Evolutionary conservation across 2,329 filamentous ascomycete species (phyloP).

Genomic region (Bimuria novae-zelandiae): DNA sequence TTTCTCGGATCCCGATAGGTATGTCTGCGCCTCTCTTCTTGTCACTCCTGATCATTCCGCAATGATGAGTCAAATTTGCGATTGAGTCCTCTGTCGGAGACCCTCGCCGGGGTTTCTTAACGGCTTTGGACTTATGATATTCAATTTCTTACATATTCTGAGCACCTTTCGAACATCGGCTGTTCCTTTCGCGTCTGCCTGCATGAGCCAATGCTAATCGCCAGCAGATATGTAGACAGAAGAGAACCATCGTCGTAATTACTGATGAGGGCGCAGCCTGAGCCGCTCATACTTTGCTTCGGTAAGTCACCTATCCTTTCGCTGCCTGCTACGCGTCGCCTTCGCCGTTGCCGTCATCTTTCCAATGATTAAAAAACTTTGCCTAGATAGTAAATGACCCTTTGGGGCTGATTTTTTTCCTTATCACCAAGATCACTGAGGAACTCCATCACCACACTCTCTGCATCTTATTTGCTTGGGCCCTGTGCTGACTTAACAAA

Average conservation of each 20-base stretch:
- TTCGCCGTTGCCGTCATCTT: conserved; percentile 23
- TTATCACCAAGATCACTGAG: conserved; percentile 73
- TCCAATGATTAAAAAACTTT: conserved; percentile 69
- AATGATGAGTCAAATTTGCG: conserved; percentile 99
- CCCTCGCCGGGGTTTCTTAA: conserved; percentile 90
- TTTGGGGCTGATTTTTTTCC: conserved; percentile 61
- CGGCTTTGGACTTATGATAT: conserved; percentile 78
- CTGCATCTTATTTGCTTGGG: conserved; percentile 12
- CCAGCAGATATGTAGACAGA: no score
- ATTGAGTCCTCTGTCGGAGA: conserved; percentile 86
- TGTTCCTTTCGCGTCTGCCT: no score
- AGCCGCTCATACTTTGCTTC: no score
- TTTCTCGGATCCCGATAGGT: background rate
- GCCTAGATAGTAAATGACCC: conserved; percentile 71
- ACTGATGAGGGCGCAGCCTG: no score
- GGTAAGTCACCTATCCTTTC: no score
- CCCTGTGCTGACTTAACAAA: conserved; percentile 26
- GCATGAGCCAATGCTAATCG: no score
- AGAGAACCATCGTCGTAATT: no score
- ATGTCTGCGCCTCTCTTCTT: conserved; percentile 13
- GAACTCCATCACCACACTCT: conserved; percentile 32
- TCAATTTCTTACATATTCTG: conserved; percentile 99
- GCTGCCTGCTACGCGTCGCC: background rate
- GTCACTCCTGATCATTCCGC: conserved; percentile 8
- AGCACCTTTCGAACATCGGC: no score